phyloP scores from a whole-genome alignment of 371 early-diverging fungal species.

The Syncephalis fuscata region DNA sequence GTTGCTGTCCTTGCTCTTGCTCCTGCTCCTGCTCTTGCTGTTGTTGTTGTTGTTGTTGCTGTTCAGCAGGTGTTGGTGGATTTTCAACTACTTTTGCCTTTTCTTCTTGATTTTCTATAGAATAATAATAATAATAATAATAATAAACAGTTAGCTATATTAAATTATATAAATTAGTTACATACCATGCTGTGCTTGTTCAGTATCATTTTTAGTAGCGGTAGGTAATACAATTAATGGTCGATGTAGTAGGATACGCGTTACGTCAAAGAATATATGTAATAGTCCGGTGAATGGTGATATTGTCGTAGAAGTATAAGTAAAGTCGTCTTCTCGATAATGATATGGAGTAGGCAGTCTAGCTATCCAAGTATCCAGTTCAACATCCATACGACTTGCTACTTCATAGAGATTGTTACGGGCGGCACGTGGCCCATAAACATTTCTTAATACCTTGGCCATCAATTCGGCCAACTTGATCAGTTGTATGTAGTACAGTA shows the following conservation, averaged over 20 bases:
- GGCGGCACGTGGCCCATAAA: not conserved
- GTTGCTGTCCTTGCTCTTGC: not conserved
- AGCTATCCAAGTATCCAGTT: not conserved
- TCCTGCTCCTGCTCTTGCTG: not conserved
- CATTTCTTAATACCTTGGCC: not conserved
- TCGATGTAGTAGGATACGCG: constrained; percentile 3
- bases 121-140: no score
- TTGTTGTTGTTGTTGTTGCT: not conserved
- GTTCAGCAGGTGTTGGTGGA: not conserved
- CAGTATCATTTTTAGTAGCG: not conserved
- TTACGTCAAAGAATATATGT: constrained; percentile 17
- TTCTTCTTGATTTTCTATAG: no score
- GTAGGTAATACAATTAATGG: constrained; percentile 1
- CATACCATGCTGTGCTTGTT: not conserved
- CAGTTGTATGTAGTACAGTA: constrained; percentile 32
- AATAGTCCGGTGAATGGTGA: constrained; percentile 9
- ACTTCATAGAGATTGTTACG: not conserved
- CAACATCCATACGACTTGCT: no score
- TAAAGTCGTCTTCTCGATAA: not conserved
- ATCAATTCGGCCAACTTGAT: constrained; percentile 7
- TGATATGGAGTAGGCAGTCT: not conserved
- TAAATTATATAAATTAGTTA: no score
- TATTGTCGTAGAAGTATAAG: not conserved
- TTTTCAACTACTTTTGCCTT: not conserved
- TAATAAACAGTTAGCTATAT: no score